A percentile compares a stretch with the other conserved stretches of the same genome.
Conservation (phyloP, 2,329 filamentous ascomycete species). For the Harringtonia lauricola region DNA sequence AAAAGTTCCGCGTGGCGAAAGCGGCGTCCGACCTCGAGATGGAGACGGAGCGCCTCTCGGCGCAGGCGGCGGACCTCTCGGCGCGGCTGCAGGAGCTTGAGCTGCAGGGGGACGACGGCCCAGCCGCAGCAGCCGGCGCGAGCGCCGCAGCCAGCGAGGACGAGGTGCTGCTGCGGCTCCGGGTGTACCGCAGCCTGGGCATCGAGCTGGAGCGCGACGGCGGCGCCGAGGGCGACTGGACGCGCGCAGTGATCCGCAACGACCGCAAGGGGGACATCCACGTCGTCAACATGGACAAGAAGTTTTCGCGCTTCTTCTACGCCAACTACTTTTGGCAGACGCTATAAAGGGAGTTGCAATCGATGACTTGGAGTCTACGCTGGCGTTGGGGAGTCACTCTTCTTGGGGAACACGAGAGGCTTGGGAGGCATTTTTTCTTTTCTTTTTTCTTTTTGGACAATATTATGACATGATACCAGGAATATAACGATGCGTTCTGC, state of each 20-base stretch:
- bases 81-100: conserved; percentile 73
- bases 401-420: neutral
- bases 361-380: neutral
- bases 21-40: conserved; percentile 80
- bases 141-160: conserved; percentile 28
- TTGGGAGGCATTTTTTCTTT: neutral
- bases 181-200: conserved; percentile 82
- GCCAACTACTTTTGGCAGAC: conserved; percentile 95
- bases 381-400: neutral
- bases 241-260: conserved; percentile 76
- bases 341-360: conserved; percentile 35
- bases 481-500: too few relatives aligned
- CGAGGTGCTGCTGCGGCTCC: conserved; percentile 63
- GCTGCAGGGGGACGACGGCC: conserved; percentile 73
- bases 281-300: conserved; percentile 87
- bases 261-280: conserved; percentile 83
- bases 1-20: conserved; percentile 93
- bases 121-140: conserved; percentile 7
- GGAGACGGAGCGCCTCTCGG: conserved; percentile 83
- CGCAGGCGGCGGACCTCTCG: conserved; percentile 64
- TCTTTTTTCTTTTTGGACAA: neutral
- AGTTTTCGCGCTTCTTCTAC: conserved; percentile 85
- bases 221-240: conserved; percentile 55
- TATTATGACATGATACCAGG: too few relatives aligned
- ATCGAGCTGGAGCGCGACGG: conserved; percentile 71